A percentile compares a stretch with the other conserved stretches of the same genome.
Conservation (phyloP, 2,329 filamentous ascomycete species). For the Cladosporium sp. region DNA sequence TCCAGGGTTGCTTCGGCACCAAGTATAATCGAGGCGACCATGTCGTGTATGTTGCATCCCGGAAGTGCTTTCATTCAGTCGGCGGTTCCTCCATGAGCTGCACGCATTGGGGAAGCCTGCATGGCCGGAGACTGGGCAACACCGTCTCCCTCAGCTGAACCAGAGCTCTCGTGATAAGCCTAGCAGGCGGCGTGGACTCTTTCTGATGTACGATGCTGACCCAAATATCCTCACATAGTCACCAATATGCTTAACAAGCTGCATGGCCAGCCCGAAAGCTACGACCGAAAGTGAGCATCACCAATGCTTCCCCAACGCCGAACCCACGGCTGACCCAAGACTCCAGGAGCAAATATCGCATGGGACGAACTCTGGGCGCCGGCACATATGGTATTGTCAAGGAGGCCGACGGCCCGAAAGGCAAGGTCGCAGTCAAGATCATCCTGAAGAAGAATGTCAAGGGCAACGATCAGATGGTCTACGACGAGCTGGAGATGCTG, state of each 20-base stretch:
- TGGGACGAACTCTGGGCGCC: slow-evolving; percentile 88
- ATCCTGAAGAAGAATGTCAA: slow-evolving; percentile 99
- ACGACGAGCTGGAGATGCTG: slow-evolving; percentile 91
- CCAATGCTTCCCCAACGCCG: slow-evolving; percentile 33
- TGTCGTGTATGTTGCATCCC: background rate
- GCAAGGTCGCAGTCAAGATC: slow-evolving; percentile 95
- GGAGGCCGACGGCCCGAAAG: slow-evolving; percentile 77
- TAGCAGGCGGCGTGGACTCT: too few relatives aligned
- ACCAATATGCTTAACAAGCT: slow-evolving; percentile 90
- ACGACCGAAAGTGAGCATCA: slow-evolving; percentile 76
- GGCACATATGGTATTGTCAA: slow-evolving; percentile 98
- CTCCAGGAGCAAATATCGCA: slow-evolving; percentile 65
- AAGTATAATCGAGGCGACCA: background rate
- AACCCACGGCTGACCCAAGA: slow-evolving; percentile 40
- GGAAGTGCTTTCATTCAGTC: too few relatives aligned
- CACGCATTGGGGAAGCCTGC: too few relatives aligned
- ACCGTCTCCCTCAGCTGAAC: too few relatives aligned
- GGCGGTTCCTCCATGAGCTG: too few relatives aligned
- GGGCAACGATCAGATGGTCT: slow-evolving; percentile 97
- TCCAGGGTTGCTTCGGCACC: too few relatives aligned
- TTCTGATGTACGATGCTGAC: slow-evolving; percentile 4
- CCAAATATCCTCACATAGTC: slow-evolving; percentile 48
- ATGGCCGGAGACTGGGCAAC: too few relatives aligned
- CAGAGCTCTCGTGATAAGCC: too few relatives aligned
- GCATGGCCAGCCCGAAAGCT: slow-evolving; percentile 93